These are phyloP conservation scores for Dryadomyces quercus-mongolicae DNA, from an alignment of 2,329 filamentous ascomycete genomes.

Conservation along the genomic window DNA sequence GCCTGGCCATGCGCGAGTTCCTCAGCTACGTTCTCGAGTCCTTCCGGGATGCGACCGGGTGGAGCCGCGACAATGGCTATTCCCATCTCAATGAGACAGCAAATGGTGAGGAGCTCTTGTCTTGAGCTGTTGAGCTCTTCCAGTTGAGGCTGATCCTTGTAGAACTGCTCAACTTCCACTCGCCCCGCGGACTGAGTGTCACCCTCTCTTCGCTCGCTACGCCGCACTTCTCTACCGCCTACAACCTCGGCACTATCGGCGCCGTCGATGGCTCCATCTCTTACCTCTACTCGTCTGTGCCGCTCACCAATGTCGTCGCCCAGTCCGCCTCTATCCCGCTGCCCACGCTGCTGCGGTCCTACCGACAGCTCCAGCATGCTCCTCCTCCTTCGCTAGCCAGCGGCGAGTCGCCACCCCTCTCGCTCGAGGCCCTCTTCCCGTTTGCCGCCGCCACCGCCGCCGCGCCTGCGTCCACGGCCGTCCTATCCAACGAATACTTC, in stretches of 20 bases:
- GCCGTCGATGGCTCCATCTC: constrained; percentile 94
- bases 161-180: constrained; percentile 77
- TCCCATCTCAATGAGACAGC: constrained; percentile 73
- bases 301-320: constrained; percentile 52
- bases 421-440: background rate
- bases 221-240: constrained; percentile 87
- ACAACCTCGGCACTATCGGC: constrained; percentile 79
- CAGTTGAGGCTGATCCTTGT: constrained; percentile 12
- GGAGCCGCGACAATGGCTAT: constrained; percentile 90
- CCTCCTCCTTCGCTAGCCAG: constrained; percentile 22
- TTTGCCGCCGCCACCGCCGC: constrained; percentile 3
- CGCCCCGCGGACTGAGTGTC: constrained; percentile 71
- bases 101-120: constrained; percentile 43
- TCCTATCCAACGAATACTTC: constrained; percentile 3
- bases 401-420: constrained; percentile 9
- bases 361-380: constrained; percentile 58
- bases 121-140: background rate
- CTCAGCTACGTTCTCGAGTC: constrained; percentile 94
- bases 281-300: constrained; percentile 85
- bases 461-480: background rate
- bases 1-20: constrained; percentile 69
- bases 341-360: constrained; percentile 67
- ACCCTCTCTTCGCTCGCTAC: constrained; percentile 86
- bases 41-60: constrained; percentile 76
- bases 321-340: constrained; percentile 67